A percentile compares a stretch with the other conserved stretches of the same genome.
Conservation (phyloP, 2,329 filamentous ascomycete genomes). For the Colletotrichum ledebouriae region DNA sequence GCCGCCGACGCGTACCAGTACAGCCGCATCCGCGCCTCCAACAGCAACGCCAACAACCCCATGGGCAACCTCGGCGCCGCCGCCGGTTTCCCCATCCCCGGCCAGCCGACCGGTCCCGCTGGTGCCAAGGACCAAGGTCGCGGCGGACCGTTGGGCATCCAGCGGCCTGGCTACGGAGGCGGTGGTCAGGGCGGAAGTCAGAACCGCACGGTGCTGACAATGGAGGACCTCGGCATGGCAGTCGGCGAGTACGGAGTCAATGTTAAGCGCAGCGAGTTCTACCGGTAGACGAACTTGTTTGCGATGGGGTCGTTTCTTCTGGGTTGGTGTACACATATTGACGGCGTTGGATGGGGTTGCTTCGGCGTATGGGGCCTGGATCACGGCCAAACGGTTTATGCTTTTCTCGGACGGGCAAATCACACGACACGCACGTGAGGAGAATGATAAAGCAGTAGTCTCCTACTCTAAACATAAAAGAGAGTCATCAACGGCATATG, state of each 20-base stretch:
- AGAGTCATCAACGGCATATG: constrained; percentile 33
- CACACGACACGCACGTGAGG: neutral
- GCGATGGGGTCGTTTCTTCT: constrained; percentile 19
- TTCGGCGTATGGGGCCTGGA: constrained; percentile 36
- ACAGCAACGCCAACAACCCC: constrained; percentile 86
- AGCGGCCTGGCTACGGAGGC: constrained; percentile 85
- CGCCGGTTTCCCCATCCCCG: constrained; percentile 75
- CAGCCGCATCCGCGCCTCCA: constrained; percentile 93
- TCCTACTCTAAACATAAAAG: neutral
- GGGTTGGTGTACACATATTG: constrained; percentile 31
- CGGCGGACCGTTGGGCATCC: constrained; percentile 76
- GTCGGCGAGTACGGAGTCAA: constrained; percentile 98
- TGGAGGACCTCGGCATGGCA: constrained; percentile 99
- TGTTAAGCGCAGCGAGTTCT: constrained; percentile 97
- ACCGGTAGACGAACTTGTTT: constrained; percentile 67
- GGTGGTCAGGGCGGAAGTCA: constrained; percentile 90
- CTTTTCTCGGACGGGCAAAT: constrained; percentile 6
- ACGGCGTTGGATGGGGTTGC: constrained; percentile 32
- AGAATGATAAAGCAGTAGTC: constrained; percentile 19
- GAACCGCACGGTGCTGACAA: constrained; percentile 93
- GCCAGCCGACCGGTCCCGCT: constrained; percentile 69
- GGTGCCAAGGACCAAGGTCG: constrained; percentile 71
- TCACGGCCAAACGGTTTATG: constrained; percentile 16
- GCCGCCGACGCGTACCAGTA: constrained; percentile 98
- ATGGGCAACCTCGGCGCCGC: constrained; percentile 88